These are phyloP conservation scores for Tolypocladium tropicale DNA, from an alignment of 2,329 filamentous ascomycete genomes.

Conservation along the genomic window DNA sequence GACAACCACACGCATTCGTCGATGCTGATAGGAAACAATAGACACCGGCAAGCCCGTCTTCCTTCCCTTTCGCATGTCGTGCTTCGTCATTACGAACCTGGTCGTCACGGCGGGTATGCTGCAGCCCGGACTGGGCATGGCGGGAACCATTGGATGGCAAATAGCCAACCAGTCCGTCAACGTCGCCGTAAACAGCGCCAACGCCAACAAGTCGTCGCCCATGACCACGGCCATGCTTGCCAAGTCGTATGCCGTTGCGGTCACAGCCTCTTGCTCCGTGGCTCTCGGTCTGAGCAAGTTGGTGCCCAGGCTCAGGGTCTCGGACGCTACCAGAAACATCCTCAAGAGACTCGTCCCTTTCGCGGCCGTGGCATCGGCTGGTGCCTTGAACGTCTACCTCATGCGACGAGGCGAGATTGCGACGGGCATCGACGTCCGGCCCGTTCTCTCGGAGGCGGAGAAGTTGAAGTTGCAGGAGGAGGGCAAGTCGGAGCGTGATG, in stretches of 20 bases:
- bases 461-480: slow-evolving; percentile 45
- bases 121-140: slow-evolving; percentile 72
- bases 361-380: slow-evolving; percentile 84
- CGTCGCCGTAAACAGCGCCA: slow-evolving; percentile 94
- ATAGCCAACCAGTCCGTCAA: slow-evolving; percentile 95
- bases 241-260: slow-evolving; percentile 85
- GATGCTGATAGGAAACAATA: slow-evolving; percentile 23
- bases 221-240: slow-evolving; percentile 70
- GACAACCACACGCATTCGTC: no score
- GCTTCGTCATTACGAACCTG: slow-evolving; percentile 86
- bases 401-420: slow-evolving; percentile 97
- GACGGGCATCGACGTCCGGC: slow-evolving; percentile 85
- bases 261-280: slow-evolving; percentile 87
- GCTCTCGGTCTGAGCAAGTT: slow-evolving; percentile 84
- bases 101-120: slow-evolving; percentile 96
- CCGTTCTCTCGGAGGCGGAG: slow-evolving; percentile 62
- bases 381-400: slow-evolving; percentile 88
- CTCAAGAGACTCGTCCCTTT: slow-evolving; percentile 89
- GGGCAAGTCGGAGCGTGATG: slow-evolving; percentile 53
- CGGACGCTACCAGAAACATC: slow-evolving; percentile 64
- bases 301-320: slow-evolving; percentile 75
- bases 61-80: slow-evolving; percentile 95
- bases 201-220: slow-evolving; percentile 94
- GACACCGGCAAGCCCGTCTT: slow-evolving; percentile 90
- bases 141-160: slow-evolving; percentile 87